Conservation (phyloP, 345 rosid species). For the Bruguiera gymnorhiza region DNA sequence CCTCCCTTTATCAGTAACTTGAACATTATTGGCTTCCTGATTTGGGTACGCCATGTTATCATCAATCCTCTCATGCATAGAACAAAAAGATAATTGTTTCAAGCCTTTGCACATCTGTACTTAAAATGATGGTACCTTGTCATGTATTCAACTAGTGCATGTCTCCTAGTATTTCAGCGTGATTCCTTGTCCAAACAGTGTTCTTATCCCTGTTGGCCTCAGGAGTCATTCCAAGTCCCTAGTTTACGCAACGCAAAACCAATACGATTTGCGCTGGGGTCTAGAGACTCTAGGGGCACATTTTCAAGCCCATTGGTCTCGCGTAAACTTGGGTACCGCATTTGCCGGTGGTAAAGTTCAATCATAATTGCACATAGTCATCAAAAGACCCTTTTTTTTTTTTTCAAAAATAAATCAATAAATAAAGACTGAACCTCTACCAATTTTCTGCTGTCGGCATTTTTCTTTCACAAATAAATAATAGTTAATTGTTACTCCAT, state of each 20-base stretch:
- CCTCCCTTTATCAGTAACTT: background rate
- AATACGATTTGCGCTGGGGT: background rate
- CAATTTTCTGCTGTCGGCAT: too few relatives aligned
- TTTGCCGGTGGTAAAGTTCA: too few relatives aligned
- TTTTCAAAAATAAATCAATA: too few relatives aligned
- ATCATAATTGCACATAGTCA: too few relatives aligned
- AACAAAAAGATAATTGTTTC: background rate
- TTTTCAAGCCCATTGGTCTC: background rate
- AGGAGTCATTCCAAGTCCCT: background rate
- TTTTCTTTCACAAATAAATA: too few relatives aligned
- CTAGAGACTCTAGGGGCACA: background rate
- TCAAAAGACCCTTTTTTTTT: too few relatives aligned
- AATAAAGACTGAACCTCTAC: too few relatives aligned
- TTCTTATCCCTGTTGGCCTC: background rate
- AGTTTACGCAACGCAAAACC: background rate
- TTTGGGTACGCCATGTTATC: background rate
- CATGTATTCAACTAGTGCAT: background rate
- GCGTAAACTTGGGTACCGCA: too few relatives aligned
- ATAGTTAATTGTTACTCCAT: too few relatives aligned
- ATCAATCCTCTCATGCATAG: background rate
- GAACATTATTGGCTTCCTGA: background rate
- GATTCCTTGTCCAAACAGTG: background rate
- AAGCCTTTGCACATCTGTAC: conserved; percentile 7
- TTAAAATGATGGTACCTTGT: background rate
- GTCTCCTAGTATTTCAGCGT: background rate